These are phyloP conservation scores for Yamadazyma blattariae DNA, from an alignment of 1,139 yeast genomes.

Conservation along the genomic window DNA sequence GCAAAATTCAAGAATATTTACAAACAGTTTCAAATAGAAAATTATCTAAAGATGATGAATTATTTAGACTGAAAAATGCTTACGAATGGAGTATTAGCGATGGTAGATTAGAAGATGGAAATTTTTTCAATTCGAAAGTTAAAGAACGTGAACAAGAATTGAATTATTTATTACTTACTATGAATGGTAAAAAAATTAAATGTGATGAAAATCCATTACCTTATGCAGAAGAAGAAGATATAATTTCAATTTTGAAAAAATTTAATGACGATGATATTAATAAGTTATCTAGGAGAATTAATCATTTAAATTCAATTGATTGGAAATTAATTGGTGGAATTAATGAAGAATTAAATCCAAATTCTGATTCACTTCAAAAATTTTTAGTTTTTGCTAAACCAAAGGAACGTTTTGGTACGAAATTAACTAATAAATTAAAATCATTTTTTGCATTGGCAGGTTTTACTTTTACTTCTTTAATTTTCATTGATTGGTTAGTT, in stretches of 20 bases:
- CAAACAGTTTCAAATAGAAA: slow-evolving; percentile 40
- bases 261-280: slow-evolving; percentile 31
- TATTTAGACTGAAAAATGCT: slow-evolving; percentile 49
- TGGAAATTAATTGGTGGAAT: slow-evolving; percentile 39
- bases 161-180: slow-evolving; percentile 40
- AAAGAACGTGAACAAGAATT: slow-evolving; percentile 1
- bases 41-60: slow-evolving; percentile 38
- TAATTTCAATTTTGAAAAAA: slow-evolving; percentile 42
- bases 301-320: slow-evolving; percentile 24
- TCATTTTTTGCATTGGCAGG: slow-evolving; percentile 34
- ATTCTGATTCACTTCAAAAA: too few species aligned
- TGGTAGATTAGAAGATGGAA: slow-evolving; percentile 40
- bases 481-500: slow-evolving; percentile 26
- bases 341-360: too few species aligned
- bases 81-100: slow-evolving; percentile 49
- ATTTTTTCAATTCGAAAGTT: slow-evolving; percentile 48
- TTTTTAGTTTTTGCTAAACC: slow-evolving; percentile 4
- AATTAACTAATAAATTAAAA: slow-evolving; percentile 19
- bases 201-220: slow-evolving; percentile 39
- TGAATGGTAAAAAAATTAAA: slow-evolving; percentile 39
- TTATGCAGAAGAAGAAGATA: slow-evolving; percentile 36
- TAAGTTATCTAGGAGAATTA: slow-evolving; percentile 24
- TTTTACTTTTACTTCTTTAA: slow-evolving; percentile 26
- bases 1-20: slow-evolving; percentile 30
- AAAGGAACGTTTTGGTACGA: slow-evolving; percentile 4